Base-by-base conservation (phyloP, 257 asterid genomes). In the Schizonepeta tenuifolia region DNA sequence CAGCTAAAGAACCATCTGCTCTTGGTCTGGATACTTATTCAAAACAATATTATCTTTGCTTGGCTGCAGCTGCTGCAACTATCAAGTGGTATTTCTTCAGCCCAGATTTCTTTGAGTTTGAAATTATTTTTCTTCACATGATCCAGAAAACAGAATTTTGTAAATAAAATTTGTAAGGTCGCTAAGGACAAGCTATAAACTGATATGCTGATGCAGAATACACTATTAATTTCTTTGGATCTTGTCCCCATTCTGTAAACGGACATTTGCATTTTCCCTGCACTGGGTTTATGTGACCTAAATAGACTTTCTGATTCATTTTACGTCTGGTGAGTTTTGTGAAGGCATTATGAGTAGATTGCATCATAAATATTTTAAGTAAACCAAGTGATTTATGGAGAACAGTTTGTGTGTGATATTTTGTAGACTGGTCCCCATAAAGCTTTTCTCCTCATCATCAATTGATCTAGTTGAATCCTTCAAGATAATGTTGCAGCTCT, bases 61-160 rank as follows among this genome's bases (percentile, higher is more conserved):
- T 94, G 90, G 99, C 96, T 65, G 97, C 99, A 20, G 97, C 99
- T 46, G 89, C 99, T 73, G 99, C 99, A 65, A 91, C 94, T 60
- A 84, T 94, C 82, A 94, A 92, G 85, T 94, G 99, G 99, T 94
- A 91, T 65, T 71, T 75, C 65, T 72, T 68, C 75, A 64, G 67
- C 50, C 54, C 55, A 56, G 54, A 65, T 65, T 72, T 58, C 59
- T 11, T 20, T 69, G 41, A 58, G 47, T 71, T 70, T 31, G 9
- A 36, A 28, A 59, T 49, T 14, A 17, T 70, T 38, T 38, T 24
- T 58, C 22, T 71, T 72, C 70, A 57, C 55, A 79, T 49, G 50
- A 67, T 71, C 57, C 12, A 6, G 17, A 17, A 47, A 59, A 33
- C 1, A 58, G 49, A 47, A 54, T 44, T 67, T 54, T 56, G 17